Conservation (phyloP, 371 early-diverging fungal species). For the Mucor plumbeus region DNA sequence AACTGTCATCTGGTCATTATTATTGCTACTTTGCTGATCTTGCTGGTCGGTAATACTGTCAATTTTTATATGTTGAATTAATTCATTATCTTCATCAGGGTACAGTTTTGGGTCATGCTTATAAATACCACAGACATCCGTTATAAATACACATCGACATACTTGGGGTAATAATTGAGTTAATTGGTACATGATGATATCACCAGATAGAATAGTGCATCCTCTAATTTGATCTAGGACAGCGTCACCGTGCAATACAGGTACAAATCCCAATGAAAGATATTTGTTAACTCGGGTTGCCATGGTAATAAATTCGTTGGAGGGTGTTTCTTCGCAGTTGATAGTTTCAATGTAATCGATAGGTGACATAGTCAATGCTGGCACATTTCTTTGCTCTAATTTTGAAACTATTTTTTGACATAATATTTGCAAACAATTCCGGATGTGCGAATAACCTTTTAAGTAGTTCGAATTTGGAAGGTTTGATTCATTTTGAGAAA, state of each 20-base stretch:
- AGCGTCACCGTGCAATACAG: constrained; percentile 56
- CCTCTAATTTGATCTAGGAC: constrained; percentile 45
- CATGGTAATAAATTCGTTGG: constrained; percentile 19
- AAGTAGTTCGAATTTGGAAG: constrained; percentile 14
- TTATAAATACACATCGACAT: constrained; percentile 52
- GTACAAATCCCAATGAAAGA: constrained; percentile 46
- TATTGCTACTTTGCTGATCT: neutral
- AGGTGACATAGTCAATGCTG: constrained; percentile 42
- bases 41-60: neutral
- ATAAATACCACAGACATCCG: constrained; percentile 57
- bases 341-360: constrained; percentile 44
- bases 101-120: constrained; percentile 43
- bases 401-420: constrained; percentile 27
- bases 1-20: neutral
- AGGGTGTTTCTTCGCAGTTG: constrained; percentile 29
- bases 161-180: constrained; percentile 30
- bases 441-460: constrained; percentile 39
- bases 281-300: constrained; percentile 26
- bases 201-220: constrained; percentile 56
- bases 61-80: constrained; percentile 5
- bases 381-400: constrained; percentile 36
- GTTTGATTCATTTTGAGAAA: neutral
- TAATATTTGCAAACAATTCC: constrained; percentile 33
- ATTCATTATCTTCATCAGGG: neutral
- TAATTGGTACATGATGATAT: constrained; percentile 48